Percentiles rank a stretch among this genome's conserved stretches.
Conservation (phyloP, 164 flowering plant genomes). For the Stephania yunnanensis region DNA sequence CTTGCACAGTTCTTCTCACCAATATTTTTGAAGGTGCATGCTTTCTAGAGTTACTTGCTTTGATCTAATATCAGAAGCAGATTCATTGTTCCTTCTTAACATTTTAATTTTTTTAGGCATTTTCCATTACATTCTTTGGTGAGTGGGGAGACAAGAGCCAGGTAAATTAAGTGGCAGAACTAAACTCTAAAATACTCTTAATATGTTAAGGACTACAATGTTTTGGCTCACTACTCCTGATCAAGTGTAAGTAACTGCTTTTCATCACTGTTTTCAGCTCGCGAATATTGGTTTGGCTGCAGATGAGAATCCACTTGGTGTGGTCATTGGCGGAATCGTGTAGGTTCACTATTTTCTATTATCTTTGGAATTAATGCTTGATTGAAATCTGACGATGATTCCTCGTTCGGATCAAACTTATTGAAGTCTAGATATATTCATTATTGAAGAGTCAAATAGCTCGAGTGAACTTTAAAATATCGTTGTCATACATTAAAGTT, state of each 20-base stretch:
- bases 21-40: conserved; percentile 87
- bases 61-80: not conserved
- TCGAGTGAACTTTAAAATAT: not conserved
- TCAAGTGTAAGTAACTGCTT: conserved; percentile 10
- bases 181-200: not conserved
- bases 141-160: conserved; percentile 99
- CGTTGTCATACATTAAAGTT: too few relatives aligned
- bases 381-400: not conserved
- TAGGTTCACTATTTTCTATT: conserved; percentile 28
- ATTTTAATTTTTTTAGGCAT: conserved; percentile 59
- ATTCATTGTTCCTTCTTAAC: conserved; percentile 1
- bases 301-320: conserved; percentile 94
- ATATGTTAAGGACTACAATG: not conserved
- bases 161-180: conserved; percentile 40
- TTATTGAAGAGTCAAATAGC: too few relatives aligned
- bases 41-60: not conserved
- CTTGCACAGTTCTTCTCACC: conserved; percentile 84
- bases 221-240: conserved; percentile 3
- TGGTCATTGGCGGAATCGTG: conserved; percentile 95
- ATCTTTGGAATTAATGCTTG: not conserved
- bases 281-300: conserved; percentile 98
- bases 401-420: not conserved
- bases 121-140: conserved; percentile 94
- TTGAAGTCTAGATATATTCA: too few relatives aligned
- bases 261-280: too few relatives aligned